Evolutionary conservation across 2,329 filamentous ascomycete species (phyloP), one percentile per base, ranked within the genome.

Genomic region (Aschersonia sp.): DNA sequence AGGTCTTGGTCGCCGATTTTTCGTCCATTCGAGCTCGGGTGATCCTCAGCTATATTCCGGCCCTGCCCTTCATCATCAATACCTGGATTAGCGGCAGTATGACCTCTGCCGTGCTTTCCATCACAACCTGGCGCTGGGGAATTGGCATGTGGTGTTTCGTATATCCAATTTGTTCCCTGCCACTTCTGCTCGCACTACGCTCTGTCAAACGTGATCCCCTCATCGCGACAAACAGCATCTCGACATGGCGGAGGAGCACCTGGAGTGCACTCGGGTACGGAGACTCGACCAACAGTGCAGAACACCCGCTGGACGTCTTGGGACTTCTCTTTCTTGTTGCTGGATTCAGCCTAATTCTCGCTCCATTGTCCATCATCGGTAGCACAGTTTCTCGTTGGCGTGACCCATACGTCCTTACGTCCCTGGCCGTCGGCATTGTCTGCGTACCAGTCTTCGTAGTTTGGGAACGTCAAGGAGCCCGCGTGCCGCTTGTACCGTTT

Each of bases 71-170:
- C 54, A 56, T 81, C 43, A 66, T 78, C 58, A 82, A 81, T 55
- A 78, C 78, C 0, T 83, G 78, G 78, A 68, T 81, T 11, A 75
- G 74, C 51, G 79, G 78, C 22, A 71, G 76, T 51, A 62, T 83
- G 45, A 70, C 74, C 0, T 57, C 60, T 0, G 67, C 72, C 0
- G 73, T 81, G 1, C 56, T 81, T 22, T 54, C 49, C 0, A 58
- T 56, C 2, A 74, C 73, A 0, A 70, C 65, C 2, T 83, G 79
- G 79, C 62, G 70, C 49, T 81, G 77, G 76, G 79, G 78, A 11
- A 68, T 79, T 30, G 78, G 77, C 52, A 81, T 82, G 76, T 82
- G 75, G 68, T 69, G 68, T 44, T 72, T 81, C 51, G 76, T 81
- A 45, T 80, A 76, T 55, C 73, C 78, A 1, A 63, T 76, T 6